Percentiles rank a stretch among this genome's conserved stretches.
Evolutionary conservation across 495 filamentous ascomycete genomes (phyloP).

Genomic region (Apiosordaria backusii): DNA sequence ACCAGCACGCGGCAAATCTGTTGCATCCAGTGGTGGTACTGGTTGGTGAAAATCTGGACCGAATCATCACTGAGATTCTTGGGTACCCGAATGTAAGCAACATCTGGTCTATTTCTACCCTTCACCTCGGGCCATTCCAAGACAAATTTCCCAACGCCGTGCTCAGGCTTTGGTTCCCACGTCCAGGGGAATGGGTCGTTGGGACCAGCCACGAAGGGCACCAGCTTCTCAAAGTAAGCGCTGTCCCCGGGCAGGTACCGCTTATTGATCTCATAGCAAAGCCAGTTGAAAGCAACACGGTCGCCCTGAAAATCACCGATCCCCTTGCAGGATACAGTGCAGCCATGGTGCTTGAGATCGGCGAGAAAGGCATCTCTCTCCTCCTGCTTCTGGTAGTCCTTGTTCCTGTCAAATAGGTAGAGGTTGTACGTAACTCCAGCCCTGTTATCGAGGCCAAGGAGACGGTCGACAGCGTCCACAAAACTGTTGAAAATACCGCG

Average conservation of each 20-base stretch:
- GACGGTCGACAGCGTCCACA: constrained; percentile 33
- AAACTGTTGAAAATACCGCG: constrained; percentile 21
- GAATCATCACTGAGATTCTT: neutral
- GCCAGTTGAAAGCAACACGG: constrained; percentile 13
- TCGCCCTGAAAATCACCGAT: constrained; percentile 23
- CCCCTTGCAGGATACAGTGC: constrained; percentile 11
- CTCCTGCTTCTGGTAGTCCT: neutral
- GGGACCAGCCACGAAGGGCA: constrained; percentile 21
- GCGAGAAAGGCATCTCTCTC: neutral
- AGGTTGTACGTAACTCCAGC: constrained; percentile 26
- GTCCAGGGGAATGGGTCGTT: constrained; percentile 18
- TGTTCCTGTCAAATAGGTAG: constrained; percentile 18
- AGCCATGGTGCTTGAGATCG: neutral
- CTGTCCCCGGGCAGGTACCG: neutral
- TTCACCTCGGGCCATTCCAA: constrained; percentile 21
- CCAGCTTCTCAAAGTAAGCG: neutral
- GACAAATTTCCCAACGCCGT: constrained; percentile 17
- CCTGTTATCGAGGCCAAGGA: constrained; percentile 25
- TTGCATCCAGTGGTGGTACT: constrained; percentile 21
- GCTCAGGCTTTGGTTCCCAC: constrained; percentile 20
- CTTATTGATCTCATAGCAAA: neutral
- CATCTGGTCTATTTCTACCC: constrained; percentile 21
- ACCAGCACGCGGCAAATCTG: constrained; percentile 22
- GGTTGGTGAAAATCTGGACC: constrained; percentile 14
- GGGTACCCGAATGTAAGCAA: constrained; percentile 33